phyloP scores from a whole-genome alignment of 371 early-diverging fungal species.

The Fennellomyces sp. region DNA sequence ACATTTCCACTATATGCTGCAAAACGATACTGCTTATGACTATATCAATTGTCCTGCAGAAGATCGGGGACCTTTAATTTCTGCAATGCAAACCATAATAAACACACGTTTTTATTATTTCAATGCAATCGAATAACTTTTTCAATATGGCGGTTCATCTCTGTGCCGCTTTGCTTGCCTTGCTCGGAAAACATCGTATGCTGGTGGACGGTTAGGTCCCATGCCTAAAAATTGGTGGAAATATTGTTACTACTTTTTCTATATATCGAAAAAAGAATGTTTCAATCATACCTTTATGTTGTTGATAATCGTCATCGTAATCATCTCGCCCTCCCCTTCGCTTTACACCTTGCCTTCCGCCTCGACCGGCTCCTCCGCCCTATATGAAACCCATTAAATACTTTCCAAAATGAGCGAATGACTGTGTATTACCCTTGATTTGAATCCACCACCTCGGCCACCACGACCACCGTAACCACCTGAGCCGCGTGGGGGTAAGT shows the following conservation, averaged over 20 bases:
- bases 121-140: too few species aligned
- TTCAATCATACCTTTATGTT: slow-evolving; percentile 38
- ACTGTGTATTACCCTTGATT: slow-evolving; percentile 35
- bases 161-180: slow-evolving; percentile 60
- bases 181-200: slow-evolving; percentile 62
- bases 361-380: slow-evolving; percentile 7
- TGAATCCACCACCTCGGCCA: slow-evolving; percentile 31
- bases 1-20: too few species aligned
- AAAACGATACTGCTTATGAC: too few species aligned
- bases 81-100: too few species aligned
- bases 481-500: slow-evolving; percentile 25
- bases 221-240: slow-evolving; percentile 31
- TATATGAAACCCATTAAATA: background rate
- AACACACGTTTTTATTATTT: background rate
- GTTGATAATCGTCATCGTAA: slow-evolving; percentile 53
- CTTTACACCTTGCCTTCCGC: slow-evolving; percentile 38
- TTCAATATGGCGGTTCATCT: slow-evolving; percentile 45
- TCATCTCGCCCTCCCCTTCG: slow-evolving; percentile 49
- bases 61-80: too few species aligned
- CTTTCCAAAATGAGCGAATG: background rate
- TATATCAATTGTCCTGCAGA: too few species aligned
- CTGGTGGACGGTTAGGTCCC: slow-evolving; percentile 65
- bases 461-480: slow-evolving; percentile 32
- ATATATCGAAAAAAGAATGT: background rate
- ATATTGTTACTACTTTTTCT: too few species aligned